phyloP scores from a whole-genome alignment of 768 basidiomycete genomes.

The Trichaptum fuscoviolaceum region DNA sequence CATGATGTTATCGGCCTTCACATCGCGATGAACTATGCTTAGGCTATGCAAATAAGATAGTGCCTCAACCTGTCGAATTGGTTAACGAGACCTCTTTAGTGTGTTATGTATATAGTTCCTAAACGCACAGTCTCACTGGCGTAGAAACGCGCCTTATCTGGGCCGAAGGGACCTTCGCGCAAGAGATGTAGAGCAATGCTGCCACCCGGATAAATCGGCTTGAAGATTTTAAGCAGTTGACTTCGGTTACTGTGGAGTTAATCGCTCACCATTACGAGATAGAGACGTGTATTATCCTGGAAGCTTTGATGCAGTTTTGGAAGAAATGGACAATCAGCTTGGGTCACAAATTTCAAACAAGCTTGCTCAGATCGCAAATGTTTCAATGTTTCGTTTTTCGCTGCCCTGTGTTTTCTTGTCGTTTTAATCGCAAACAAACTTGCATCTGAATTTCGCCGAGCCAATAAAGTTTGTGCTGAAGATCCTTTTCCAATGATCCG shows the following conservation, averaged over 20 bases:
- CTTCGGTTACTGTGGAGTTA: slow-evolving; percentile 4
- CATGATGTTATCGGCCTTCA: slow-evolving; percentile 40
- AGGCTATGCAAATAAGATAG: slow-evolving; percentile 38
- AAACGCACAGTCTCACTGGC: slow-evolving; percentile 45
- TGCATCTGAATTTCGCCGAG: slow-evolving; percentile 27
- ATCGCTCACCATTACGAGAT: slow-evolving; percentile 35
- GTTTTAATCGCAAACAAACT: slow-evolving; percentile 28
- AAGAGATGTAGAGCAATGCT: slow-evolving; percentile 27
- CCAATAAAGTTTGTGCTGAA: slow-evolving; percentile 15
- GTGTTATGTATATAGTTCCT: background rate
- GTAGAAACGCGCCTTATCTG: slow-evolving; percentile 35
- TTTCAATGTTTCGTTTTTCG: slow-evolving; percentile 16
- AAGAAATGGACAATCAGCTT: slow-evolving; percentile 33
- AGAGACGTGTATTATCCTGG: slow-evolving; percentile 32
- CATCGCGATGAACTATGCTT: slow-evolving; percentile 42
- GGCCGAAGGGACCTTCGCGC: slow-evolving; percentile 28
- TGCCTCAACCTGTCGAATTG: slow-evolving; percentile 28
- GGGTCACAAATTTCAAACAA: slow-evolving; percentile 31
- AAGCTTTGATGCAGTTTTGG: slow-evolving; percentile 36
- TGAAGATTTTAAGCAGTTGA: slow-evolving; percentile 17
- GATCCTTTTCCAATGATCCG: slow-evolving; percentile 11
- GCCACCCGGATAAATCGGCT: slow-evolving; percentile 30
- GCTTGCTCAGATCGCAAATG: slow-evolving; percentile 24
- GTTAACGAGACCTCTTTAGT: background rate
- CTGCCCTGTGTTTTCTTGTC: slow-evolving; percentile 13